Evolutionary conservation across 2,329 filamentous ascomycete genomes (phyloP), one percentile per base, ranked within the genome.

Genomic region (Colletotrichum tropicale): DNA sequence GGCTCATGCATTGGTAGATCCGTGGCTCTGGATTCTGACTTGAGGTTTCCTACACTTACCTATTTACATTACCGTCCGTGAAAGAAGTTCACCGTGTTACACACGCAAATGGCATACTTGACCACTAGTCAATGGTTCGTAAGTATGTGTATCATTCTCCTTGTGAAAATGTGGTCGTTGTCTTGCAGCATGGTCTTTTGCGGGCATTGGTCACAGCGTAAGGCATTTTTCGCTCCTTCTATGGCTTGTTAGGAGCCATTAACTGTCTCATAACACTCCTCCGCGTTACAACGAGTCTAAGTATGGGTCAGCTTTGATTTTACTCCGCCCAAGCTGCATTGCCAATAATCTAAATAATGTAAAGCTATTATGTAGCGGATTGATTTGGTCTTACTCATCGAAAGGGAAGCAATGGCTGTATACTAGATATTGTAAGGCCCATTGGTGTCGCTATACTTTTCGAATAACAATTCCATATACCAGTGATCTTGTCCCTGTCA

Each of bases 21-120:
- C 16, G 43, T 21, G 0, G n/a, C 43, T 52, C n/a, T 21, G n/a
- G 21, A 52, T 8, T 0, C 8, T 6, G 0, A 12, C 43, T 4
- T 52, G 3, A 1, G 38, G 0, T 1, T 48, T 4, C 0, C 18
- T 3, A 48, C 6, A 48, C 7, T 21, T 48, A 21, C 18, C 9
- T 21, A 5, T 10, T 52, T n/a, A 10, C 0, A n/a, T n/a, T 43
- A 9, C 13, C 5, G 16, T 5, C 16, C 8, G 16, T 38, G 18
- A 12, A 21, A 48, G 43, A 48, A 48, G n/a, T n/a, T 21, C 12
- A 13, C 2, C 1, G 0, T 13, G n/a, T 13, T 21, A 0, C 10
- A n/a, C 43, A 12, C 12, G 43, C 10, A 13, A 13, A 2, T 21
- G 6, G 43, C n/a, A 0, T 13, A 8, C 43, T 52, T 13, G 12